phyloP scores from a whole-genome alignment of 2,329 filamentous ascomycete species.

The Sarocladium brachiariae region DNA sequence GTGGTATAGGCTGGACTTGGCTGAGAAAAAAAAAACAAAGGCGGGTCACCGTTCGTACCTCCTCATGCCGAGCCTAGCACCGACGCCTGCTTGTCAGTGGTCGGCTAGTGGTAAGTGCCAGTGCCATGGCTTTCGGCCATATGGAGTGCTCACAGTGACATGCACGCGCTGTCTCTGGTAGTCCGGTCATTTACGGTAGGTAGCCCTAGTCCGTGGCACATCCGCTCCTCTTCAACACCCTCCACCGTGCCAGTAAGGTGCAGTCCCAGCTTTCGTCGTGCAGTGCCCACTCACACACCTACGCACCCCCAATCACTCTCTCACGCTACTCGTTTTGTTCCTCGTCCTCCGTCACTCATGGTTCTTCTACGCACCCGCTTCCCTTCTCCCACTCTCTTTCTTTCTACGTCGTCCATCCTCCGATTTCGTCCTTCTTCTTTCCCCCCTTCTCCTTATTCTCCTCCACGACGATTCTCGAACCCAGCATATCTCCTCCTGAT shows the following conservation, averaged over 20 bases:
- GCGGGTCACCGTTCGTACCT: neutral
- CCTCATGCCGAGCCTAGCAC: no score
- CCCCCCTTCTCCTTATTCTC: neutral
- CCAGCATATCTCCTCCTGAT: neutral
- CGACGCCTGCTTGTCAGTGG: neutral
- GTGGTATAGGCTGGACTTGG: neutral
- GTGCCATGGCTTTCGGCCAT: no score
- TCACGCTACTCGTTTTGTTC: constrained; percentile 8
- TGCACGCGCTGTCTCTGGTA: neutral
- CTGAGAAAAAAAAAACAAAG: neutral
- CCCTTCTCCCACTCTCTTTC: neutral
- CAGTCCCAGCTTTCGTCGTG: constrained; percentile 1
- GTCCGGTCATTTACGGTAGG: neutral
- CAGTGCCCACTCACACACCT: constrained; percentile 3
- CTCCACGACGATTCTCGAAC: constrained; percentile 5
- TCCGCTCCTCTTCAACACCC: constrained; percentile 4
- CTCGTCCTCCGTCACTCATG: constrained; percentile 8
- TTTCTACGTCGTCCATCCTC: constrained; percentile 5
- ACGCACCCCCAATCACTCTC: constrained; percentile 9
- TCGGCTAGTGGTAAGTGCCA: neutral
- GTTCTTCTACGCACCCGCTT: constrained; percentile 1
- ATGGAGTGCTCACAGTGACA: no score
- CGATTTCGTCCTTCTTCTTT: constrained; percentile 1
- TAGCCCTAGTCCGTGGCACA: neutral
- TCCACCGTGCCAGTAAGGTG: neutral